Evolutionary conservation across 2,329 filamentous ascomycete species (phyloP).

Genomic region (Microsporum audouinii): DNA sequence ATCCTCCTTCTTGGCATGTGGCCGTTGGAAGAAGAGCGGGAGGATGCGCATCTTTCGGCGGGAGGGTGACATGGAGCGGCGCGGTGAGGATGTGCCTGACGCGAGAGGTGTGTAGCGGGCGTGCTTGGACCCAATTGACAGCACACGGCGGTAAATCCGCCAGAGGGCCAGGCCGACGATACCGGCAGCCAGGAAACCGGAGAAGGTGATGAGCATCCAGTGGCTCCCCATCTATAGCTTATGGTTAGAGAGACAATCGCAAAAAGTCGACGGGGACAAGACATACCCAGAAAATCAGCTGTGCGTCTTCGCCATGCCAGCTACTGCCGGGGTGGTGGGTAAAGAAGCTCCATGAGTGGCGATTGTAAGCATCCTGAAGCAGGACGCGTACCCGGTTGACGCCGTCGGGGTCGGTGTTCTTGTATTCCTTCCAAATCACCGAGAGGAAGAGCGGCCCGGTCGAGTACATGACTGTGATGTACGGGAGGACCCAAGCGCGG

Average conservation of each 20-base stretch:
- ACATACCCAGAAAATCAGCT: conserved; percentile 52
- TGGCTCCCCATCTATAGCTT: conserved; percentile 41
- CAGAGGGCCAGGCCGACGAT: conserved; percentile 39
- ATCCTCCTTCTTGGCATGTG: conserved; percentile 31
- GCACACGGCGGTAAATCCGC: conserved; percentile 40
- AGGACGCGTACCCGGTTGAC: conserved; percentile 52
- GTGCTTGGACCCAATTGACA: conserved; percentile 32
- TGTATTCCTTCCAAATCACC: conserved; percentile 65
- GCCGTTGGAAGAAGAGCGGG: conserved; percentile 28
- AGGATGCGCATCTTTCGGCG: conserved; percentile 26
- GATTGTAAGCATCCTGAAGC: conserved; percentile 60
- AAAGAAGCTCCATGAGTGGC: conserved; percentile 60
- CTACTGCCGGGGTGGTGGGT: conserved; percentile 53
- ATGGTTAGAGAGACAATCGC: not conserved
- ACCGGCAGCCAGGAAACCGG: conserved; percentile 41
- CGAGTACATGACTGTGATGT: conserved; percentile 70
- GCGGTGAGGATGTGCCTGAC: conserved; percentile 13
- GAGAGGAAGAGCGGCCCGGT: conserved; percentile 67
- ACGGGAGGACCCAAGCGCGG: conserved; percentile 56
- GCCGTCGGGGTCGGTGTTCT: conserved; percentile 34
- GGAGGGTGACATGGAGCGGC: conserved; percentile 23
- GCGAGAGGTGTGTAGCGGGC: conserved; percentile 26
- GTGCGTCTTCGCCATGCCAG: conserved; percentile 54
- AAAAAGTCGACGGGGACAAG: not conserved
- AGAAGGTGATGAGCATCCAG: conserved; percentile 44